These are phyloP conservation scores for Penicillium chermesinum DNA, from an alignment of 495 filamentous ascomycete genomes.

Conservation along the genomic window DNA sequence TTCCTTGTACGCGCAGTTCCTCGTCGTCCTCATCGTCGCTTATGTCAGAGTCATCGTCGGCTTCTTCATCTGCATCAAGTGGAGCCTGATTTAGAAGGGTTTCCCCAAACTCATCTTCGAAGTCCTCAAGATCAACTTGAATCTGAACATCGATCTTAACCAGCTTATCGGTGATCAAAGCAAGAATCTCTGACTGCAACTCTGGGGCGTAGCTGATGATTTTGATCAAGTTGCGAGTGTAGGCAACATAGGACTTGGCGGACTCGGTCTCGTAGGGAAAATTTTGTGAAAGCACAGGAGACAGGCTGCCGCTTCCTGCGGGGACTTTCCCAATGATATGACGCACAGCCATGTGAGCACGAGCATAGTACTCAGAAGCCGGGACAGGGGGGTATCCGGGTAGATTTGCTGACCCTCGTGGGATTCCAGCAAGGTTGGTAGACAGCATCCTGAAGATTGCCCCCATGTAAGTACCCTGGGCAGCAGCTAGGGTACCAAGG, in stretches of 20 bases:
- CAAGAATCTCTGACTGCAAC: conserved; percentile 75
- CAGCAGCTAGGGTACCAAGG: conserved; percentile 71
- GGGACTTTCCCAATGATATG: conserved; percentile 75
- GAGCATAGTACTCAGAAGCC: conserved; percentile 54
- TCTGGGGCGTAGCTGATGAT: conserved; percentile 72
- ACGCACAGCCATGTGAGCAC: conserved; percentile 69
- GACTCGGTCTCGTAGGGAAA: conserved; percentile 74
- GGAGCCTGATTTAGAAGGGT: conserved; percentile 35
- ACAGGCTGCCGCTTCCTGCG: conserved; percentile 65
- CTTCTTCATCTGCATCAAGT: conserved; percentile 41
- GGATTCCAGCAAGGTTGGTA: conserved; percentile 58
- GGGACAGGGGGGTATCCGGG: conserved; percentile 55
- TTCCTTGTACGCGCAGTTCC: conserved; percentile 46
- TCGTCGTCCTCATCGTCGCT: conserved; percentile 47
- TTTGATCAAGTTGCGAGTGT: conserved; percentile 71
- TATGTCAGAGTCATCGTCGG: conserved; percentile 50
- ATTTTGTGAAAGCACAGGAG: conserved; percentile 54
- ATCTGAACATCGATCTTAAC: conserved; percentile 94
- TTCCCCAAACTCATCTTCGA: conserved; percentile 67
- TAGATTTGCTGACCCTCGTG: conserved; percentile 50
- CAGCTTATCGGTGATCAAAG: conserved; percentile 72
- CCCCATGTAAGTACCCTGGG: conserved; percentile 62
- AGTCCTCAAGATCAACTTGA: conserved; percentile 83
- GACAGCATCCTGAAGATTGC: conserved; percentile 73
- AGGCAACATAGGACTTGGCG: conserved; percentile 65